Conservation (phyloP, 2,329 filamentous ascomycete species). For the Cryphonectria radicalis region DNA sequence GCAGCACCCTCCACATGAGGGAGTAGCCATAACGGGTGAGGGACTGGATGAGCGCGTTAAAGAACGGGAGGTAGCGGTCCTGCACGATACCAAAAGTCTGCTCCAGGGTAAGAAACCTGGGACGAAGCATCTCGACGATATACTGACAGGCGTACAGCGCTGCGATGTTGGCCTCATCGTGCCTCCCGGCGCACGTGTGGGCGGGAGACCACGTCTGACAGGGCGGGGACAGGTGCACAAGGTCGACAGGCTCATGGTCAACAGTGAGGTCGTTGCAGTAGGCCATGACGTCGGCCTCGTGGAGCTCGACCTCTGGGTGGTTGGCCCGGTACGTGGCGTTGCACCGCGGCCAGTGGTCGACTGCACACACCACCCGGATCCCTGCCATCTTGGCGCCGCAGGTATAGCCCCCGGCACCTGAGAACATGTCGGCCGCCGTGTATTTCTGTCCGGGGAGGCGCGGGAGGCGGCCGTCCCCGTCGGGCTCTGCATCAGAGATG, state of each 20-base stretch:
- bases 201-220: constrained; percentile 78
- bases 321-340: constrained; percentile 62
- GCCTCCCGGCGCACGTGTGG: constrained; percentile 62
- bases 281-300: constrained; percentile 47
- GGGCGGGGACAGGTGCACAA: constrained; percentile 76
- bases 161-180: constrained; percentile 71
- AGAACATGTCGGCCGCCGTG: constrained; percentile 73
- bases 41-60: constrained; percentile 64
- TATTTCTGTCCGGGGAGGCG: constrained; percentile 52
- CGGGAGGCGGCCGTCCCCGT: not conserved
- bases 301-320: constrained; percentile 57
- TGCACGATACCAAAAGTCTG: constrained; percentile 73
- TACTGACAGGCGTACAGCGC: constrained; percentile 57
- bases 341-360: constrained; percentile 65
- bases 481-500: not conserved
- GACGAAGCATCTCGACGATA: constrained; percentile 61
- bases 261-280: constrained; percentile 32
- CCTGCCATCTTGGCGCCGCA: constrained; percentile 64
- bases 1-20: constrained; percentile 68
- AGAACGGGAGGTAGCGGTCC: constrained; percentile 55
- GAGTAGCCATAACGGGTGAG: constrained; percentile 71
- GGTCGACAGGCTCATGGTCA: constrained; percentile 55
- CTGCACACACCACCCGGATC: constrained; percentile 60
- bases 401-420: constrained; percentile 73
- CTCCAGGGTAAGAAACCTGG: constrained; percentile 76